These are phyloP conservation scores for Penicillium paxilli DNA, from an alignment of 495 filamentous ascomycete genomes.

Conservation along the genomic window DNA sequence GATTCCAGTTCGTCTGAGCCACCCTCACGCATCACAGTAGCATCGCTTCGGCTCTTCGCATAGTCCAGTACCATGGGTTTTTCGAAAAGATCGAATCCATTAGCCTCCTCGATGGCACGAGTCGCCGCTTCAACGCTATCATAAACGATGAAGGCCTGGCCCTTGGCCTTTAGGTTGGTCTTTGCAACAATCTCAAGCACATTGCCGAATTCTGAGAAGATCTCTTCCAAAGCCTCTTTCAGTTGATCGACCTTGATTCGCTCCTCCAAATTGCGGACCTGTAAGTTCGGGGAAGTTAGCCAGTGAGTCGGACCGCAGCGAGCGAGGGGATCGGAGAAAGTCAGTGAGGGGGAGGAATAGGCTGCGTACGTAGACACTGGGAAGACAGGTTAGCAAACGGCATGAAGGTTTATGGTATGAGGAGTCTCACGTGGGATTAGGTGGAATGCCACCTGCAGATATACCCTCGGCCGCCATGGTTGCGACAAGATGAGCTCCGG, in stretches of 20 bases:
- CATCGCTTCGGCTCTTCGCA: slow-evolving; percentile 85
- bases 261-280: slow-evolving; percentile 94
- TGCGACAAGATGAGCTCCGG: slow-evolving; percentile 30
- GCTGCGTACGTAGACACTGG: slow-evolving; percentile 54
- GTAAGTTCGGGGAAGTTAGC: slow-evolving; percentile 4
- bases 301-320: slow-evolving; percentile 15
- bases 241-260: slow-evolving; percentile 80
- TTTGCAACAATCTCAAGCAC: slow-evolving; percentile 93
- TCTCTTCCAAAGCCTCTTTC: slow-evolving; percentile 67
- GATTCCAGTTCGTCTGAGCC: slow-evolving; percentile 79
- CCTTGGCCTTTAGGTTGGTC: slow-evolving; percentile 86
- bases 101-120: slow-evolving; percentile 82
- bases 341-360: slow-evolving; percentile 16
- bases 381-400: slow-evolving; percentile 21
- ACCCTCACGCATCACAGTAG: slow-evolving; percentile 72
- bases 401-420: background rate
- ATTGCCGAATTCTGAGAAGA: slow-evolving; percentile 90
- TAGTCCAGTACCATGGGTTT: slow-evolving; percentile 89
- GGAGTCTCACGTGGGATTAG: slow-evolving; percentile 50
- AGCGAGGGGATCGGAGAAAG: slow-evolving; percentile 12
- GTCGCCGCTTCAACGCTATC: slow-evolving; percentile 73
- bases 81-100: slow-evolving; percentile 92
- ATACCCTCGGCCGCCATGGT: slow-evolving; percentile 41
- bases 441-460: slow-evolving; percentile 30
- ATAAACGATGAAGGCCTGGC: slow-evolving; percentile 96